Evolutionary conservation across 352 stramenopile genomes (phyloP).

Genomic region (Phytopythium delawarense): DNA sequence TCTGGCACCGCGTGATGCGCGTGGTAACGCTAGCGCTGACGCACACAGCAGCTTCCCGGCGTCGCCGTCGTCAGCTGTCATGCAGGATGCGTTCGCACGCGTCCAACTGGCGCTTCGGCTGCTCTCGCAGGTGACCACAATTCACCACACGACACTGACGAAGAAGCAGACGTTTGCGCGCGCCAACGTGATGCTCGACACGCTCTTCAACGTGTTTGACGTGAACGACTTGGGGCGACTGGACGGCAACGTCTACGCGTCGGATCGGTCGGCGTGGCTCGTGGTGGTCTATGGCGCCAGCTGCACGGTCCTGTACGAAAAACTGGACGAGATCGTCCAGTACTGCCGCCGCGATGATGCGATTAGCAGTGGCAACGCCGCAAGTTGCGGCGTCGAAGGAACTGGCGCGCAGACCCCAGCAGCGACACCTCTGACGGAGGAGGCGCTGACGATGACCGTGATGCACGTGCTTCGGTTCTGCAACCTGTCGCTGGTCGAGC

Average conservation of each 20-base stretch:
- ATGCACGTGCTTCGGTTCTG: slow-evolving; percentile 67
- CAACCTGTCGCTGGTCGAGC: slow-evolving; percentile 72
- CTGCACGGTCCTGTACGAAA: slow-evolving; percentile 77
- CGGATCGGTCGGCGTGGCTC: slow-evolving; percentile 46
- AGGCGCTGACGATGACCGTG: slow-evolving; percentile 57
- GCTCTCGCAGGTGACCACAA: slow-evolving; percentile 57
- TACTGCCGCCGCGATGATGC: slow-evolving; percentile 36
- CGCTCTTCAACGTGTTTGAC: slow-evolving; percentile 59
- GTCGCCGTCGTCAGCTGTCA: slow-evolving; percentile 38
- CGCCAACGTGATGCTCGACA: slow-evolving; percentile 45
- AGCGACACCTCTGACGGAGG: slow-evolving; percentile 30
- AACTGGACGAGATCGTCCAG: slow-evolving; percentile 77
- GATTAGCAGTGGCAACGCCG: slow-evolving; percentile 12
- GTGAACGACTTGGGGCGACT: slow-evolving; percentile 48
- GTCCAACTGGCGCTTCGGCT: slow-evolving; percentile 64
- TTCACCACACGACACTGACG: slow-evolving; percentile 45
- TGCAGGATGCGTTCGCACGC: slow-evolving; percentile 76
- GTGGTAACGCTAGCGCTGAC: slow-evolving; percentile 1
- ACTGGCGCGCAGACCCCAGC: neutral
- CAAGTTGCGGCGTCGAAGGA: slow-evolving; percentile 6
- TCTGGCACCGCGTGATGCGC: slow-evolving; percentile 4
- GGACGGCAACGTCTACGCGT: slow-evolving; percentile 26
- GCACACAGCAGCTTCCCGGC: slow-evolving; percentile 28
- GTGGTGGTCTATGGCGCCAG: slow-evolving; percentile 66
- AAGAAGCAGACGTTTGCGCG: slow-evolving; percentile 46